Conservation (phyloP, 2,329 filamentous ascomycete species). For the Penicillium polonicum region DNA sequence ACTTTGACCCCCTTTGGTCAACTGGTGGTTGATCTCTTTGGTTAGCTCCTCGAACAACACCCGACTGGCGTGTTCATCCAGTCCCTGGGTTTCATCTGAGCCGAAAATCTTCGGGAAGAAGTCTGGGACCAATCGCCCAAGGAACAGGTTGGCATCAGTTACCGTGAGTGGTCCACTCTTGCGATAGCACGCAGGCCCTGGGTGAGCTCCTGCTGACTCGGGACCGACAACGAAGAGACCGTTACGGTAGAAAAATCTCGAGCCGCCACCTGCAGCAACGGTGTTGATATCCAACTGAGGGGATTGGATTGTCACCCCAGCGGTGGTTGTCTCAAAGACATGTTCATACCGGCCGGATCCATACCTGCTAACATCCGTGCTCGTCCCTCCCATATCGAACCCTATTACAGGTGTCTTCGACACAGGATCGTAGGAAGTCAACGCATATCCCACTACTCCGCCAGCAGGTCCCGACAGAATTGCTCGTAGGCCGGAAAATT, state of each 20-base stretch:
- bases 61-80: slow-evolving; percentile 71
- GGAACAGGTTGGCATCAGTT: slow-evolving; percentile 87
- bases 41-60: slow-evolving; percentile 71
- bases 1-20: slow-evolving; percentile 41
- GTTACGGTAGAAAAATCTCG: slow-evolving; percentile 48
- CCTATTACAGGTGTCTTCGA: slow-evolving; percentile 82
- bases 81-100: slow-evolving; percentile 72
- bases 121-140: slow-evolving; percentile 78
- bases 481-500: slow-evolving; percentile 78
- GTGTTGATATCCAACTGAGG: slow-evolving; percentile 91
- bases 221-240: slow-evolving; percentile 76
- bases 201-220: slow-evolving; percentile 83
- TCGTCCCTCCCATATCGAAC: slow-evolving; percentile 91
- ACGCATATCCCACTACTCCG: slow-evolving; percentile 85
- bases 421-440: slow-evolving; percentile 78
- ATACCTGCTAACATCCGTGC: slow-evolving; percentile 84
- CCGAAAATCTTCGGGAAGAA: slow-evolving; percentile 95
- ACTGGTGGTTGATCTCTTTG: slow-evolving; percentile 67
- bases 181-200: slow-evolving; percentile 85
- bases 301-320: slow-evolving; percentile 84
- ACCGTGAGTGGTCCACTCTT: slow-evolving; percentile 87
- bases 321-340: slow-evolving; percentile 87
- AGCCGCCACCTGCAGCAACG: slow-evolving; percentile 82
- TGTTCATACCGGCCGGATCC: slow-evolving; percentile 83
- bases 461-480: slow-evolving; percentile 90